These are phyloP conservation scores for Linnemannia exigua DNA, from an alignment of 192 early-diverging fungal species.

Conservation along the genomic window DNA sequence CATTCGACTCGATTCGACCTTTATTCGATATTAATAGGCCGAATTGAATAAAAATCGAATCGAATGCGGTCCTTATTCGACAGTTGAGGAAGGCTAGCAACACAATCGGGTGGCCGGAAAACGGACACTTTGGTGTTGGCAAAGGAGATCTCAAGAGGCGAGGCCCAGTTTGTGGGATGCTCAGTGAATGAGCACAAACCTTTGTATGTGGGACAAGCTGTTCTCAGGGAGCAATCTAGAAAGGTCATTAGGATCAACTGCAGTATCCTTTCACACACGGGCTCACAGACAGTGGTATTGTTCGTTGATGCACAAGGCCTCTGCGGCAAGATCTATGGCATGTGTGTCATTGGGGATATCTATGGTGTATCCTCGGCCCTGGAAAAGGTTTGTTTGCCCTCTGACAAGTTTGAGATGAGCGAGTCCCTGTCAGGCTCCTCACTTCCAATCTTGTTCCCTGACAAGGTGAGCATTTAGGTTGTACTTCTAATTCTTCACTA, in stretches of 20 bases:
- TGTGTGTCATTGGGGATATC: slow-evolving; percentile 25
- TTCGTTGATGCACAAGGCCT: slow-evolving; percentile 34
- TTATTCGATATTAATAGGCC: too few species aligned
- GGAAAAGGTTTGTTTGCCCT: slow-evolving; percentile 24
- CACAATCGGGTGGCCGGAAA: slow-evolving; percentile 30
- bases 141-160: slow-evolving; percentile 1
- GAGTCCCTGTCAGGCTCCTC: slow-evolving; percentile 26
- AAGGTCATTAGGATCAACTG: slow-evolving; percentile 35
- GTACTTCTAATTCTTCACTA: slow-evolving; percentile 9
- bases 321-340: slow-evolving; percentile 25
- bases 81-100: too few species aligned
- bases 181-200: slow-evolving; percentile 34
- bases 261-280: slow-evolving; percentile 24
- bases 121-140: slow-evolving; percentile 25
- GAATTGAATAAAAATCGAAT: too few species aligned
- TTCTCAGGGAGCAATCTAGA: slow-evolving; percentile 23
- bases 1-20: too few species aligned
- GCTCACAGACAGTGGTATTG: slow-evolving; percentile 13
- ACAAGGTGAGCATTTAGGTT: slow-evolving; percentile 20
- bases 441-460: slow-evolving; percentile 14
- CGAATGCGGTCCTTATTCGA: too few species aligned
- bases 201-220: neutral
- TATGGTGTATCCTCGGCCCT: slow-evolving; percentile 13
- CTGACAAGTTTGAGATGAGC: slow-evolving; percentile 26
- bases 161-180: slow-evolving; percentile 9